Evolutionary conservation across 2,329 filamentous ascomycete species (phyloP).

Genomic region (Ophiocordyceps sinensis): DNA sequence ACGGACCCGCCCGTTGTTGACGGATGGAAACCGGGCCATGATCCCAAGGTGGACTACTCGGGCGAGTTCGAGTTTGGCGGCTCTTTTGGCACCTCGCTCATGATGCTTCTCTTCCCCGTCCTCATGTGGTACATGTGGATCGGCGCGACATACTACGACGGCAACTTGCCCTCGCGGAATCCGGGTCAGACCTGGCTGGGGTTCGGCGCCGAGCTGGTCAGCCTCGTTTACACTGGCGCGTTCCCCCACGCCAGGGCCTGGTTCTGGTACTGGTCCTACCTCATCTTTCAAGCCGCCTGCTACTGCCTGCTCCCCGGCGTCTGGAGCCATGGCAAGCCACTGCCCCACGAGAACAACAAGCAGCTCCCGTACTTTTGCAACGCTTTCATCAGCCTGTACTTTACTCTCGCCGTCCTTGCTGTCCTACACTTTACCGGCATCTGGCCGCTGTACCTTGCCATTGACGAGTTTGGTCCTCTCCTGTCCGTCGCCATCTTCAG

Average conservation of each 20-base stretch:
- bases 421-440: conserved; percentile 66
- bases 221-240: conserved; percentile 68
- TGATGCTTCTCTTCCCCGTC: conserved; percentile 88
- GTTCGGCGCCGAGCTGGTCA: conserved; percentile 56
- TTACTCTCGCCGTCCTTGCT: conserved; percentile 59
- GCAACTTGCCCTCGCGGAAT: conserved; percentile 56
- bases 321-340: conserved; percentile 74
- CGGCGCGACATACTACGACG: conserved; percentile 83
- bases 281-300: conserved; percentile 67
- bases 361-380: conserved; percentile 93
- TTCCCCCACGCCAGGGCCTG: conserved; percentile 75
- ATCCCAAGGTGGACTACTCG: conserved; percentile 49
- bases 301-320: conserved; percentile 83
- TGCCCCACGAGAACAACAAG: conserved; percentile 68
- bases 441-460: conserved; percentile 80
- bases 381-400: conserved; percentile 74
- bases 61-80: conserved; percentile 76
- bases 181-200: conserved; percentile 52
- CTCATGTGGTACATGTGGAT: conserved; percentile 99
- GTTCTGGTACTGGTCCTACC: conserved; percentile 89
- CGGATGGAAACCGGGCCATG: conserved; percentile 43
- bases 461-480: conserved; percentile 89
- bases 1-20: conserved; percentile 22
- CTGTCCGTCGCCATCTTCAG: conserved; percentile 88
- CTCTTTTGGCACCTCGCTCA: conserved; percentile 58